Base-by-base conservation (phyloP, 2,329 filamentous ascomycete genomes). In the Fusarium circinatum region DNA sequence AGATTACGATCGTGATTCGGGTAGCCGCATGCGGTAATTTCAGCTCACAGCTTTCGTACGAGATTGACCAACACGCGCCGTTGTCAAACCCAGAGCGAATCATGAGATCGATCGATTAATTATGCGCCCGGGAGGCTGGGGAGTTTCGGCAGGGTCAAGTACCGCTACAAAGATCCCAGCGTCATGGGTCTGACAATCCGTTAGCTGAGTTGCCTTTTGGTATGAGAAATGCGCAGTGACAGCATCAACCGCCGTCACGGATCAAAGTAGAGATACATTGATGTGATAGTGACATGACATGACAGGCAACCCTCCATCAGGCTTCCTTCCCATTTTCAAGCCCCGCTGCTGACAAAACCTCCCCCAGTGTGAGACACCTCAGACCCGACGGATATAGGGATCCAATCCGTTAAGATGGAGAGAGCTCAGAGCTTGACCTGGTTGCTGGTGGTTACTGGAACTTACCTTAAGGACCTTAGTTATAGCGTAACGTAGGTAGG, bases 341-440 rank as follows among this genome's bases (percentile, higher is more conserved):
- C 62, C 66, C 71, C 71, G 67, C 71, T 71, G 71, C 71, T 74
- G 67, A 74, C 67, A 74, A 74, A 71, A 74, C 44, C 47, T 24
- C 42, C n/a, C 30, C 30, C 60, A 44, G 36, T 38, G 42, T 26
- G 44, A 62, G 38, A 34, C 45, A 32, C 13, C 32, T 32, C 32
- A 32, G 13, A 32, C 59, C n/a, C 14, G 20, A 32, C 44, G 57
- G 66, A 32, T 39, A 41, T 63, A 65, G 58, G 55, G 58, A 58
- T 59, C 12, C 17, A 51, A 18, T 36, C n/a, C 18, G n/a, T 52
- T 52, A 36, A 34, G 52, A 63, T 56, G 36, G 48, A n/a, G 48
- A 51, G 48, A 69, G 49, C 65, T 69, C 34, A 30, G 26, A 47
- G 38, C 30, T 63, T 38, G 65, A 18, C 36, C 61, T 67, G 60